Percentiles rank a stretch among this genome's conserved stretches.
Evolutionary conservation across 345 rosid genomes (phyloP).

Genomic region (Pistacia integerrima): DNA sequence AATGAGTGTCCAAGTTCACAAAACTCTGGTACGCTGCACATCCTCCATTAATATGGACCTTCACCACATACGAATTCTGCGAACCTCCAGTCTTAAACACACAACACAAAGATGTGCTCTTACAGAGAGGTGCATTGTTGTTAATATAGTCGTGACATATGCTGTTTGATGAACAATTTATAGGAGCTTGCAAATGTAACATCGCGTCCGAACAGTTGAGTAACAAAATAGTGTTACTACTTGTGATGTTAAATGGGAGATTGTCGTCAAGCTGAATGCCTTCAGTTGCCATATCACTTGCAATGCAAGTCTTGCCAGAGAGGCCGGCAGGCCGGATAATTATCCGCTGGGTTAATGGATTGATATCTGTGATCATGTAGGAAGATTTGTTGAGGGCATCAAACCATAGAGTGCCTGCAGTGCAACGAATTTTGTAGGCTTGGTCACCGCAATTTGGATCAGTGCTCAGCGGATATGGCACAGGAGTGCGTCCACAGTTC

Average conservation of each 20-base stretch:
- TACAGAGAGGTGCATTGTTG: conserved; percentile 18
- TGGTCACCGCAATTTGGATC: conserved; percentile 48
- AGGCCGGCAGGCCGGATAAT: conserved; percentile 35
- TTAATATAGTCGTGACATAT: conserved; percentile 45
- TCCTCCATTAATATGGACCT: conserved; percentile 25
- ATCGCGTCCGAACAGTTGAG: conserved; percentile 37
- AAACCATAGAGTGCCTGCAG: conserved; percentile 28
- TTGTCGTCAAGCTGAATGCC: conserved; percentile 33
- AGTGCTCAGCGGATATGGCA: conserved; percentile 58
- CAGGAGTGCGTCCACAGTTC: conserved; percentile 40
- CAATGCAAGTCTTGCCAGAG: conserved; percentile 27
- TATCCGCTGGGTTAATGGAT: conserved; percentile 34
- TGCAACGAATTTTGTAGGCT: conserved; percentile 43
- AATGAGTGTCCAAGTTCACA: conserved; percentile 33
- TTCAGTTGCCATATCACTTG: conserved; percentile 27
- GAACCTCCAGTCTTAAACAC: conserved; percentile 39
- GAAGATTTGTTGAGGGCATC: conserved; percentile 42
- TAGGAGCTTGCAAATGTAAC: conserved; percentile 27
- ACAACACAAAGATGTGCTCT: conserved; percentile 36
- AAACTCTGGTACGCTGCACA: conserved; percentile 51
- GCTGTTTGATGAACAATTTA: conserved; percentile 41
- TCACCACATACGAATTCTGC: conserved; percentile 32
- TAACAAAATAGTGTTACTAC: conserved; percentile 42
- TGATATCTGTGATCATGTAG: conserved; percentile 37
- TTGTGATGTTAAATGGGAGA: conserved; percentile 54